phyloP scores from a whole-genome alignment of 83 land plant genomes.

The Thuja plicata region DNA sequence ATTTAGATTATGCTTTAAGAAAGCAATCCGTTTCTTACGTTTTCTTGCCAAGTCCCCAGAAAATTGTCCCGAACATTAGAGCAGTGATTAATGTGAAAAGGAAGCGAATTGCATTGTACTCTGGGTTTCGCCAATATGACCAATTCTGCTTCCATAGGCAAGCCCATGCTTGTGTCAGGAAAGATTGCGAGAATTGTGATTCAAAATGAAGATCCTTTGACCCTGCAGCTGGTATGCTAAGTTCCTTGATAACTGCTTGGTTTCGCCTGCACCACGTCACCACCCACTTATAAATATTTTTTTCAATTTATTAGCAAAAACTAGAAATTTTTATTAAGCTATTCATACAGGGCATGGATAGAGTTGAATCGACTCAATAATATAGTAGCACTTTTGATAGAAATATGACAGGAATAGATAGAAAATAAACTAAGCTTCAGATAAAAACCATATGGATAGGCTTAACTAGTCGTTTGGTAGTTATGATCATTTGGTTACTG shows the following conservation, averaged over 20 bases:
- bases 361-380: background rate
- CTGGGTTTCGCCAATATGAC: slow-evolving; percentile 64
- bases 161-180: slow-evolving; percentile 27
- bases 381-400: background rate
- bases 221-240: slow-evolving; percentile 27
- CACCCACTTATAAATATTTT: background rate
- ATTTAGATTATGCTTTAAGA: background rate
- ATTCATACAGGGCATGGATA: background rate
- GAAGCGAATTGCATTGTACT: slow-evolving; percentile 43
- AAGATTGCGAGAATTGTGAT: slow-evolving; percentile 28
- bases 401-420: background rate
- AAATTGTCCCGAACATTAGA: slow-evolving; percentile 31
- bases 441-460: background rate
- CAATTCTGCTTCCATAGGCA: slow-evolving; percentile 57
- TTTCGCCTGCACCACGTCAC: slow-evolving; percentile 24
- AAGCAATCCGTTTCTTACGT: background rate
- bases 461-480: background rate
- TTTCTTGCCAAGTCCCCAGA: slow-evolving; percentile 26
- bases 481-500: background rate
- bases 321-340: background rate
- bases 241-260: slow-evolving; percentile 31
- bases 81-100: slow-evolving; percentile 23
- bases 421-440: background rate
- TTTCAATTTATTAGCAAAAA: background rate
- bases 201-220: slow-evolving; percentile 38